phyloP scores from a whole-genome alignment of 257 asterid genomes.

The Solanum tacnaense region DNA sequence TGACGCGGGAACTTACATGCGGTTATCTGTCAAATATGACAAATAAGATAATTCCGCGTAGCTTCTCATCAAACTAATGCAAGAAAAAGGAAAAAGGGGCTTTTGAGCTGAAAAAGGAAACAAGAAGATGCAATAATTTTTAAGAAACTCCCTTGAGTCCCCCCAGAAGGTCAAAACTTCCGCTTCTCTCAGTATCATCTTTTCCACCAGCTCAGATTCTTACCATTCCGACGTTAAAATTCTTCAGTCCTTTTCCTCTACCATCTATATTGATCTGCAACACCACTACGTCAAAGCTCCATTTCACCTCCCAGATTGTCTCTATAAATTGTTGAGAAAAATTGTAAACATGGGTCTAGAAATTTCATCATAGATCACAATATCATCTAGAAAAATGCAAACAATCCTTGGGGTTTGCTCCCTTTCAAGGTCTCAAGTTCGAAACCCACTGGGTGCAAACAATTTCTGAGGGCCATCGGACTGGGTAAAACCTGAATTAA shows the following conservation, averaged over 20 bases:
- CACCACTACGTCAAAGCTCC: not conserved
- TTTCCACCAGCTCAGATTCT: not conserved
- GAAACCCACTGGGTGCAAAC: no score
- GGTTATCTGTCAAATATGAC: not conserved
- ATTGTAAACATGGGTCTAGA: not conserved
- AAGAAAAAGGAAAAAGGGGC: not conserved
- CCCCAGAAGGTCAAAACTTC: not conserved
- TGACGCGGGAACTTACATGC: not conserved
- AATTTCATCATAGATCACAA: not conserved
- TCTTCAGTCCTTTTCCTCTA: not conserved
- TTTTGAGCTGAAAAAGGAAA: not conserved
- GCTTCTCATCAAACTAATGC: not conserved
- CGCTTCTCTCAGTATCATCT: not conserved
- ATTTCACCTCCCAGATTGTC: not conserved
- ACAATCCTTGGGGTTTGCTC: no score
- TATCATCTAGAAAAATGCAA: not conserved
- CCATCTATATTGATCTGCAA: not conserved
- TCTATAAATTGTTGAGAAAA: not conserved
- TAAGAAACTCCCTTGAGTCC: not conserved
- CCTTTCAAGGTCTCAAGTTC: no score
- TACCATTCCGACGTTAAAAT: not conserved
- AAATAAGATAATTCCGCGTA: not conserved
- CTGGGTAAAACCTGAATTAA: no score
- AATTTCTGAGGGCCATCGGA: no score
- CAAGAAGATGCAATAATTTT: not conserved